Base-by-base conservation (phyloP, 495 filamentous ascomycete species). In the Letharia columbiana region DNA sequence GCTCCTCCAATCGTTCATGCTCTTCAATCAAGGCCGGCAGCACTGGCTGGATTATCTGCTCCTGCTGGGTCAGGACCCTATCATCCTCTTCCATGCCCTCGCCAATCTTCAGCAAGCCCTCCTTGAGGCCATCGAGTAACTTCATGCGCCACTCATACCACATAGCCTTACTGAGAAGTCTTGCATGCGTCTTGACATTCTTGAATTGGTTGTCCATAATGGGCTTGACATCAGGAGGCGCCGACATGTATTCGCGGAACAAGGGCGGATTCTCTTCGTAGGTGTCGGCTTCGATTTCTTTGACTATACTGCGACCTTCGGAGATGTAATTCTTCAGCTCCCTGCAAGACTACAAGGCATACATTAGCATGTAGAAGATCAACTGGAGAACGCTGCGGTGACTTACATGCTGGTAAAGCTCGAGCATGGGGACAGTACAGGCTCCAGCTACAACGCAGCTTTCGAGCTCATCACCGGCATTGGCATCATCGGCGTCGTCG, bases 121-220 rank as follows among this genome's bases (percentile, higher is more conserved):
- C 86, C 71, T 87, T 89, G 28, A 98, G 80, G 8, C 90, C 91
- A 33, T 89, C 87, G 17, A 96, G 86, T 37, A 97, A 84, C 70
- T 91, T 91, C 85, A 89, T 91, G 42, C 95, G 89, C 95, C 95
- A 98, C 72, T 92, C 88, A 73, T 98, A 98, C 95, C 95, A 98
- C 75, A 91, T 92, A 47, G 86, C 91, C 73, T 96, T 96, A 77
- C 92, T 96, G 17, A 90, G 82, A 8, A 95, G 80, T 50, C 95
- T 80, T 4, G 95, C 89, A 73, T 97, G 87, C 0, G 91, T 95
- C 78, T 96, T 97, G 71, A 95, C 87, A 67, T 96, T 96, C 74
- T 93, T 92, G 77, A 98, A 93, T 73, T 98, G 94, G 66, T 89
- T 92, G 76, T 98, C 93, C 88, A 98, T 92, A 59, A 94, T 81